These are phyloP conservation scores for Eucalyptus marginata DNA, from an alignment of 345 rosid genomes.

Conservation along the genomic window DNA sequence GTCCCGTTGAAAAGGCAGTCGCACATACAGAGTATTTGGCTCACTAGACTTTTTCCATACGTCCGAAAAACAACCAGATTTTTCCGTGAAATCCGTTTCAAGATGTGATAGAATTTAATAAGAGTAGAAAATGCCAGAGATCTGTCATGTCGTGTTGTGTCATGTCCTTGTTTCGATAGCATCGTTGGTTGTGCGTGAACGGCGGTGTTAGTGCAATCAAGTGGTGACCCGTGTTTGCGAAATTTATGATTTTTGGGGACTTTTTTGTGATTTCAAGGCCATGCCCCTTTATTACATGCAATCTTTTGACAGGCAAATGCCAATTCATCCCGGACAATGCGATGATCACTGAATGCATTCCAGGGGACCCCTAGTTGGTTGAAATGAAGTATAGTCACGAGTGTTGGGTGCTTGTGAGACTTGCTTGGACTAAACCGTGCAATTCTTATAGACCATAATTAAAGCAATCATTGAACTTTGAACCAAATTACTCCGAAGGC, in stretches of 20 bases:
- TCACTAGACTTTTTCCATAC: not conserved
- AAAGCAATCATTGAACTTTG: not conserved
- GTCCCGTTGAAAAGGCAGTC: not conserved
- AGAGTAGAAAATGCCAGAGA: not conserved
- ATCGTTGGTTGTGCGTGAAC: fast-evolving
- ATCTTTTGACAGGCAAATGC: not conserved
- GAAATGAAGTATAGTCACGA: not conserved
- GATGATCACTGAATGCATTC: not conserved
- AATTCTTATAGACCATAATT: not conserved
- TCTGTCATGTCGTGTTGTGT: not conserved
- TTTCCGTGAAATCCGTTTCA: not conserved
- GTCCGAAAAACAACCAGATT: not conserved
- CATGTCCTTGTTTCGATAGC: fast-evolving
- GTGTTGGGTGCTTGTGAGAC: not conserved
- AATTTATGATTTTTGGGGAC: not conserved
- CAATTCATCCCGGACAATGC: not conserved
- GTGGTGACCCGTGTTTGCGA: not conserved
- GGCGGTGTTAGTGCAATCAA: not conserved
- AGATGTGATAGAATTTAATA: not conserved
- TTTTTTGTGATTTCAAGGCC: not conserved
- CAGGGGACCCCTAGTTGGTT: not conserved
- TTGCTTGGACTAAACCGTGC: not conserved
- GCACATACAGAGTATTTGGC: not conserved
- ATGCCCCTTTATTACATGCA: not conserved
- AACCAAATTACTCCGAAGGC: not conserved